Base-by-base conservation (phyloP, 495 filamentous ascomycete genomes). In the Penicillium turbatum region DNA sequence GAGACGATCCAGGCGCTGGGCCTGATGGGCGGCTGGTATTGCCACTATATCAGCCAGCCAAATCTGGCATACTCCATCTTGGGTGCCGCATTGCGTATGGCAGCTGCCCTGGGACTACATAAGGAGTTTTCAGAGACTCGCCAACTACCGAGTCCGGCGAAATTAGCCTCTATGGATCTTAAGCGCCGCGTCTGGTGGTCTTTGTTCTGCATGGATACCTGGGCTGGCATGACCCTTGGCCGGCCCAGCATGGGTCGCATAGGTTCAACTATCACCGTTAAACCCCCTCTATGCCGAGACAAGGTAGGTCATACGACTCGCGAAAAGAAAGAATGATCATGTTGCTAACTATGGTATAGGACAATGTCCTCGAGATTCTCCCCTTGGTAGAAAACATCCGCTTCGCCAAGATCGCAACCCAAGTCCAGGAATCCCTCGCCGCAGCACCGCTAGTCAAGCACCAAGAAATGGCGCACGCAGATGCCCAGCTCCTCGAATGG, bases 131-230 rank as follows among this genome's bases (percentile, higher is more conserved):
- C 62, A 0, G 63, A 71, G 21, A 72, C 72, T 6, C 55, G 74
- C 0, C 77, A 82, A 6, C 74, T 48, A 1, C 54, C 63, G 0
- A 62, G 77, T 31, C 64, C 63, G 8, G 55, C 66, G 8, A 71
- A 58, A 16, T 10, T 62, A 12, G 58, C 66, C 15, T 67, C 68
- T 0, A 56, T 68, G 42, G 86, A 90, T 56, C 82, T 86, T 15
- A 79, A 86, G 54, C 70, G 88, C 42, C 75, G 86, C 36, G 86
- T 87, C 26, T 92, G 88, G 88, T 92, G 88, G 88, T 85, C 81
- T 35, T 68, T 90, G 47, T 87, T 87, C 71, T 88, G 85, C 69
- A 76, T 92, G 53, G 88, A 92, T 69, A 86, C 87, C 1, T 92
- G 87, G 86, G 87, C 83, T 6, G 81, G 79, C 7, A 87, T 85